Base-by-base conservation (phyloP, 2,329 filamentous ascomycete genomes). In the Apiospora marii region DNA sequence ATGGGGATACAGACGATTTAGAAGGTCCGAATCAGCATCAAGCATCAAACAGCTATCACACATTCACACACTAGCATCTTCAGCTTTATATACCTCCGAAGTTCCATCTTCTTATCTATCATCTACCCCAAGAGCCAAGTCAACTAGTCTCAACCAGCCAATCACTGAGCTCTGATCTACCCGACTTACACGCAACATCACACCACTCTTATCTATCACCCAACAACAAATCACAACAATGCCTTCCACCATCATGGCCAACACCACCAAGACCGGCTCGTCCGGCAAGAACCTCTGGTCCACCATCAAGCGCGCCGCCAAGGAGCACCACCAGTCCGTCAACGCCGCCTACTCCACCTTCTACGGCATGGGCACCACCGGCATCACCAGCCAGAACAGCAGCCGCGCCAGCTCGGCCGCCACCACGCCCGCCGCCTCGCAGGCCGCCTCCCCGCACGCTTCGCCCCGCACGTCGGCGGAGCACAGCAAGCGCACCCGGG, bases 311-410 rank as follows among this genome's bases (percentile, higher is more conserved):
- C 70, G 67, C 44, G 70, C 71, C 70, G 72, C 72, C 19, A 71
- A 70, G 67, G 72, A 72, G 67, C 72, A 73, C 72, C 72, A 73
- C 70, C 51, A 71, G 37, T 73, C 72, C 22, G 70, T 72, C 58
- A 73, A 70, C 69, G 51, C 72, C 16, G 72, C 72, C 13, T 72
- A 72, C 67, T 43, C 67, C 49, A 43, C 44, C 43, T 71, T 69
- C 70, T 73, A 73, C 72, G 67, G 67, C 70, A 41, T 49, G 67
- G 67, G 67, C 67, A 69, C 67, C 44, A 10, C 67, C 67, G 67
- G 44, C 44, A 14, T 34, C 10, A 70, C 19, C 46, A 49, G 68
- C 34, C 44, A 12, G 46, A 41, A 12, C 46, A 41, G 46, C 46
- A 51, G 64, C n/a, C 34, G 46, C 19, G 7, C 69, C 48, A 53